Evolutionary conservation across 2,329 filamentous ascomycete species (phyloP).

Genomic region (Dactylellina parvicollis): DNA sequence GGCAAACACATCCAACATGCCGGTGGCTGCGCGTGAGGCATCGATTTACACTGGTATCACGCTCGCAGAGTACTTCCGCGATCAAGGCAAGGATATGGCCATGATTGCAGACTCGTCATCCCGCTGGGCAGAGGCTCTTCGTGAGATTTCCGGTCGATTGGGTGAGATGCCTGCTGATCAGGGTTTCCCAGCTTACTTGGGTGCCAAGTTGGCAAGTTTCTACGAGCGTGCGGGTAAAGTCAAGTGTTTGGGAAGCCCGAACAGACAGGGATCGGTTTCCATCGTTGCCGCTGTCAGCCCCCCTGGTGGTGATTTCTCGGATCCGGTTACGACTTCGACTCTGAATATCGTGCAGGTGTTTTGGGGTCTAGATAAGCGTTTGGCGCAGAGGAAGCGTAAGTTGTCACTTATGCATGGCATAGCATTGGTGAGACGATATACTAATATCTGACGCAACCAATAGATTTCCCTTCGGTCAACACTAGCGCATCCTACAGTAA

Average conservation of each 20-base stretch:
- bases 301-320: conserved; percentile 98
- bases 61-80: conserved; percentile 94
- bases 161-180: conserved; percentile 99
- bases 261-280: conserved; percentile 89
- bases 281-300: conserved; percentile 98
- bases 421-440: neutral
- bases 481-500: conserved; percentile 95
- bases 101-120: conserved; percentile 99
- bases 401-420: neutral
- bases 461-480: conserved; percentile 97
- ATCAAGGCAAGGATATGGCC: conserved; percentile 95
- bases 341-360: conserved; percentile 98
- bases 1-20: conserved; percentile 99
- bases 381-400: conserved; percentile 53
- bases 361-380: conserved; percentile 73
- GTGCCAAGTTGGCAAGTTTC: conserved; percentile 97
- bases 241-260: conserved; percentile 84
- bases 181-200: conserved; percentile 97
- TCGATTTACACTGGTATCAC: conserved; percentile 98
- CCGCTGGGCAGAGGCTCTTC: conserved; percentile 96
- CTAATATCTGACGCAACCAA: neutral
- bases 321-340: conserved; percentile 92
- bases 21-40: conserved; percentile 95
- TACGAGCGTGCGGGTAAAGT: conserved; percentile 97
- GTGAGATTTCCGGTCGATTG: conserved; percentile 97